phyloP scores from a whole-genome alignment of 1,139 yeast genomes.

The Pichia norvegensis region DNA sequence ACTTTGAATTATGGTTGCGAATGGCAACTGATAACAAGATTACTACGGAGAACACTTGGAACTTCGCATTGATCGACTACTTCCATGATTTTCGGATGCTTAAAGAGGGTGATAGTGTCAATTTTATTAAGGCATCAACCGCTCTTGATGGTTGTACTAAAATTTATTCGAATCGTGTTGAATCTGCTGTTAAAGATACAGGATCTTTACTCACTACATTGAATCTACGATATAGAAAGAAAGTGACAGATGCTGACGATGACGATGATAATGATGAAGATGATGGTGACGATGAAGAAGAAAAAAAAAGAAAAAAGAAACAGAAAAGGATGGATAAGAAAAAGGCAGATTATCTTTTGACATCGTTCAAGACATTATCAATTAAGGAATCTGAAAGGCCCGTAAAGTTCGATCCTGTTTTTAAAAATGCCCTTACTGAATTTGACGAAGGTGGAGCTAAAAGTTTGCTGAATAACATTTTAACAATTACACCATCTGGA shows the following conservation, averaged over 20 bases:
- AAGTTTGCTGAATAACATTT: conserved; percentile 44
- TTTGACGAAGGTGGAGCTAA: conserved; percentile 61
- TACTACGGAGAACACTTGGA: conserved; percentile 40
- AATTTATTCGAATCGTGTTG: conserved; percentile 79
- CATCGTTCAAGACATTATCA: conserved; percentile 36
- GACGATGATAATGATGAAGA: conserved; percentile 22
- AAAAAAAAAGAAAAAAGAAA: conserved; percentile 17
- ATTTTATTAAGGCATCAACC: conserved; percentile 71
- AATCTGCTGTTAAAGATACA: conserved; percentile 86
- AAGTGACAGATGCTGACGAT: conserved; percentile 17
- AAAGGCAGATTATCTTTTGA: conserved; percentile 31
- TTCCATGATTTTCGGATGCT: conserved; percentile 63
- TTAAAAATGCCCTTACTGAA: conserved; percentile 48
- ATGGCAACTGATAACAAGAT: conserved; percentile 73
- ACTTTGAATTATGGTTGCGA: conserved; percentile 90
- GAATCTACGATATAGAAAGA: conserved; percentile 25
- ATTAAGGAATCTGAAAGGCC: conserved; percentile 47
- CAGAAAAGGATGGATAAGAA: conserved; percentile 10
- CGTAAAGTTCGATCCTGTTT: conserved; percentile 48
- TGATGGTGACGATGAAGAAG: conserved; percentile 17
- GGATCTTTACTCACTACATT: conserved; percentile 78
- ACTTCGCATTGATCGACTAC: conserved; percentile 52
- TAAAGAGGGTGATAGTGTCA: conserved; percentile 53
- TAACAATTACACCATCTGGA: conserved; percentile 40
- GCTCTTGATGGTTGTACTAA: conserved; percentile 83